phyloP scores from a whole-genome alignment of 179 eudicot species.

The Drosera spatulata region DNA sequence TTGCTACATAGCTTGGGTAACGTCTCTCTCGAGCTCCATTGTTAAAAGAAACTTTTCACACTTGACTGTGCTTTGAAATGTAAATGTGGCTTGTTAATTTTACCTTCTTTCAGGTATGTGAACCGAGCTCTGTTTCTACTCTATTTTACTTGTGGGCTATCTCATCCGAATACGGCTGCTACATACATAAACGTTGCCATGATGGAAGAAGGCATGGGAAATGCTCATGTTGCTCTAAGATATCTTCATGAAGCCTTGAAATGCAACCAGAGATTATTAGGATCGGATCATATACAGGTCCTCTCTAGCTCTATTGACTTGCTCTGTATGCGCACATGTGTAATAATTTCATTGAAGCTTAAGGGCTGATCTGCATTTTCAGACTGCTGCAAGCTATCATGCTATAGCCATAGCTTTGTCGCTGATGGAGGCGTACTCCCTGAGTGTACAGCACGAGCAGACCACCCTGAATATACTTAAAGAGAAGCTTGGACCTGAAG shows the following conservation, averaged over 20 bases:
- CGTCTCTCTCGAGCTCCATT: too few species aligned
- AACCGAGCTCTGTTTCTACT: conserved; percentile 91
- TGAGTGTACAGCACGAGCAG: conserved; percentile 97
- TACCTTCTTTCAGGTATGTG: conserved; percentile 74
- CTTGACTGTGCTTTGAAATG: background rate
- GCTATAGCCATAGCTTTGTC: conserved; percentile 97
- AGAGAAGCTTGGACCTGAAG: conserved; percentile 91
- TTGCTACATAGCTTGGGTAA: too few species aligned
- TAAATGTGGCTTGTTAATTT: background rate
- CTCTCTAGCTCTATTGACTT: too few species aligned
- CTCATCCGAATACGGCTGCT: conserved; percentile 98
- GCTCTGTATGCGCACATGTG: too few species aligned
- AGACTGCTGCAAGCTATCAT: conserved; percentile 99
- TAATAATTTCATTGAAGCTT: too few species aligned
- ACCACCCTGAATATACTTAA: conserved; percentile 88
- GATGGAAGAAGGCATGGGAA: conserved; percentile 99
- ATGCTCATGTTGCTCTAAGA: conserved; percentile 92
- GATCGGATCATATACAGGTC: conserved; percentile 98
- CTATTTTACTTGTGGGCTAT: conserved; percentile 93
- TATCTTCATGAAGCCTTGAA: conserved; percentile 97
- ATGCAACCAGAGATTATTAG: conserved; percentile 89
- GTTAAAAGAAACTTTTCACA: too few species aligned
- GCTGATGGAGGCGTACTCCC: conserved; percentile 92
- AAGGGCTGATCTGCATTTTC: conserved; percentile 6
- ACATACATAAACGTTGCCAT: conserved; percentile 95